Base-by-base conservation (phyloP, 306 rosid genomes). In the Corylus americana region DNA sequence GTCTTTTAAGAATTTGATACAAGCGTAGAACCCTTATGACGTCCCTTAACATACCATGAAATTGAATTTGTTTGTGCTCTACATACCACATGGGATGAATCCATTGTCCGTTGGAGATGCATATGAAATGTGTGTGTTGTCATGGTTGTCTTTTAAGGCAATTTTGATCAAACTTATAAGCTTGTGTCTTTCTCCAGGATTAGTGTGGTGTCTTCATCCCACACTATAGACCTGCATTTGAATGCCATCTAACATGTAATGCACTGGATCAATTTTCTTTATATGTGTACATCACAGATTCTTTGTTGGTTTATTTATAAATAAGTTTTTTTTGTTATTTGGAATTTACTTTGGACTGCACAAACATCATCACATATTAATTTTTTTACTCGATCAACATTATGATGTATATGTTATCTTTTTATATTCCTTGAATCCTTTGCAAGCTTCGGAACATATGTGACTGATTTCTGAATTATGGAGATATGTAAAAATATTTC, bases 21-120 rank as follows among this genome's bases (percentile, higher is more conserved):
- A 39, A 20, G 62, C 48, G 20, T 49, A 71, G 54, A 55, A 25
- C 42, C 58, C 55, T 77, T 42, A 25, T 45, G 72, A 44, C 17
- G 18, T 42, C 8, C 51, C 51, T 68, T 68, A 68, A 68, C 72
- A 42, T 68, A 16, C 29, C 51, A 18, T 68, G 14, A 42, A 35
- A 39, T 49, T 68, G 27, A 18, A 68, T 39, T 18, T 42, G 51
- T 35, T 64, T 20, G 3, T 53, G 11, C 48, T 75, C 54, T 62
- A 27, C 55, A 20, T 50, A 20, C 51, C 50, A 70, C 79, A 58
- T 25, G 9, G 9, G 71, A 80, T 42, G 74, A 55, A 77, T 57
- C 37, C 74, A 51, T 48, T 22, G 12, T 59, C n/a, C 7, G 4
- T 25, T 9, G 14, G 53, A 12, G 66, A 59, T 25, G 66, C 13